These are phyloP conservation scores for Cystobasidium ongulense DNA, from an alignment of 768 basidiomycete genomes.

Conservation along the genomic window DNA sequence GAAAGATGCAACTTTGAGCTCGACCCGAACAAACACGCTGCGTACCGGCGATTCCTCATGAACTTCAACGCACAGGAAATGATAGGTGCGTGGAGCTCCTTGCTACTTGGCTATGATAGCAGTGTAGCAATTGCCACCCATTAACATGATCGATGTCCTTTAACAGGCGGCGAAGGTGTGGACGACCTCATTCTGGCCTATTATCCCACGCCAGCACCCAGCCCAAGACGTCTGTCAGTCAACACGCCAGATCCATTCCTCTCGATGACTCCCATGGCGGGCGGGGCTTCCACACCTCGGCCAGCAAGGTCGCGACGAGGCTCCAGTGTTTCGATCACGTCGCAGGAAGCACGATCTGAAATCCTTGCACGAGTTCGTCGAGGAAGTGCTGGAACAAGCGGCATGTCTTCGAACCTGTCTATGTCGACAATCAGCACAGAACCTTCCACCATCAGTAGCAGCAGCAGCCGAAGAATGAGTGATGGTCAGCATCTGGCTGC, in stretches of 20 bases:
- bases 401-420: not conserved
- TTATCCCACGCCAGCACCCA: slow-evolving; percentile 39
- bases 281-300: slow-evolving; percentile 11
- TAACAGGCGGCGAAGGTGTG: slow-evolving; percentile 37
- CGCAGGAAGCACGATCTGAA: slow-evolving; percentile 24
- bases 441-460: slow-evolving; percentile 31
- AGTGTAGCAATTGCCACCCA: too few species aligned
- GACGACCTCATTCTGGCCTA: slow-evolving; percentile 40
- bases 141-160: not conserved
- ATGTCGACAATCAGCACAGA: not conserved
- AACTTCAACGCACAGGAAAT: slow-evolving; percentile 37
- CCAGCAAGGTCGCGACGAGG: slow-evolving; percentile 16
- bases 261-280: slow-evolving; percentile 34
- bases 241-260: slow-evolving; percentile 29
- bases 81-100: slow-evolving; percentile 21
- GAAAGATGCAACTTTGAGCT: slow-evolving; percentile 40
- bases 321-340: slow-evolving; percentile 25
- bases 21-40: slow-evolving; percentile 40
- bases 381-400: slow-evolving; percentile 9
- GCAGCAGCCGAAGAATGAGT: slow-evolving; percentile 29
- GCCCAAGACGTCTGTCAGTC: slow-evolving; percentile 29
- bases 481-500: slow-evolving; percentile 10
- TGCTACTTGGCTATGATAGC: not conserved
- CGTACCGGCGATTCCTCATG: slow-evolving; percentile 42
- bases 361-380: slow-evolving; percentile 23